Evolutionary conservation across 306 rosid genomes (phyloP).

Genomic region (Acmispon strigosus): DNA sequence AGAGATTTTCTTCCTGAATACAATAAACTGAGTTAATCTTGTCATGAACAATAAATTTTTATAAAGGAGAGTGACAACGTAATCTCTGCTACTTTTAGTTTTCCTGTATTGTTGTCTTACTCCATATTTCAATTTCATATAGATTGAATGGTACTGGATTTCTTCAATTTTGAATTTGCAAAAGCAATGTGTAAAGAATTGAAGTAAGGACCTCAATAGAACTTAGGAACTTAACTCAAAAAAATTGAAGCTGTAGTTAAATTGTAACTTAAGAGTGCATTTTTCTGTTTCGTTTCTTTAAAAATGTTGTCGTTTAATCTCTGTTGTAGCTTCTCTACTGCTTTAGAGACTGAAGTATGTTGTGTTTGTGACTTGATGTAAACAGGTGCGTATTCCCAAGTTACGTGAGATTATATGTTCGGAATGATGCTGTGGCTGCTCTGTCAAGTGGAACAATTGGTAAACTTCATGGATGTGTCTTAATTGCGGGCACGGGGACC

Average conservation of each 20-base stretch:
- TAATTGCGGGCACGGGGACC: conserved; percentile 91
- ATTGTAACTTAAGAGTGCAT: conserved; percentile 1
- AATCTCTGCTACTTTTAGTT: background rate
- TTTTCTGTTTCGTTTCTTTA: background rate
- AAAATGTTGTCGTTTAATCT: background rate
- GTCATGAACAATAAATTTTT: background rate
- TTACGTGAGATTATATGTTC: conserved; percentile 72
- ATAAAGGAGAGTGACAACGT: background rate
- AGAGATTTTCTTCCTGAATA: background rate
- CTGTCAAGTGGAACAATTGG: conserved; percentile 91
- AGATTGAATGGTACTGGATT: background rate
- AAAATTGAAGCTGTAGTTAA: background rate
- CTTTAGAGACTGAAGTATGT: conserved; percentile 1
- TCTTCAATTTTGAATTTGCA: background rate
- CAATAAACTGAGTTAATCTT: background rate
- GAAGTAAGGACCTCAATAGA: background rate
- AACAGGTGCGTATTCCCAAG: conserved; percentile 75
- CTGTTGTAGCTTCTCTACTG: background rate
- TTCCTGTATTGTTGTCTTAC: no score
- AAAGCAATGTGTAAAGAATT: background rate
- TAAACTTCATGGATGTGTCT: conserved; percentile 85
- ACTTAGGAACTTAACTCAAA: background rate
- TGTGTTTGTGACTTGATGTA: conserved; percentile 19
- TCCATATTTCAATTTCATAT: background rate
- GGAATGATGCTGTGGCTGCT: conserved; percentile 95